Evolutionary conservation across 352 stramenopile species (phyloP).

Genomic region (Phytopythium chamaehyphon): DNA sequence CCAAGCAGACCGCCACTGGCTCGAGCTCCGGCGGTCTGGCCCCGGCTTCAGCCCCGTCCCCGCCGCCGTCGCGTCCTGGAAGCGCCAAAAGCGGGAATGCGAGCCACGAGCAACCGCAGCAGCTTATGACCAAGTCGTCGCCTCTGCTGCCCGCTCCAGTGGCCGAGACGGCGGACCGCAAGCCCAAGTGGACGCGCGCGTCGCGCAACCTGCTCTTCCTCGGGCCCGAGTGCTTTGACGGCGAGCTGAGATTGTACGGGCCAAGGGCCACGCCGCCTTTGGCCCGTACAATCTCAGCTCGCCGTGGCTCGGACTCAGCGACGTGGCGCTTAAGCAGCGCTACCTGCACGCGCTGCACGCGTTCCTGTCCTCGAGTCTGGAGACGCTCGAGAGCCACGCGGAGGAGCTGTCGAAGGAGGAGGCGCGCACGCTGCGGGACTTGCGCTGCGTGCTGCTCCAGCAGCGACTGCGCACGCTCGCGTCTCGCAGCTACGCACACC

Average conservation of each 20-base stretch:
- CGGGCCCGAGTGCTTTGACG: conserved; percentile 60
- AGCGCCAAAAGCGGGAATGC: too few species aligned
- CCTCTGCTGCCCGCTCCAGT: too few species aligned
- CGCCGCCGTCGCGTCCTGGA: too few species aligned
- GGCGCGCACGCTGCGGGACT: conserved; percentile 43
- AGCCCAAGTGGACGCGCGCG: conserved; percentile 63
- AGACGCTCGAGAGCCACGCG: conserved; percentile 47
- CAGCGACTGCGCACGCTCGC: conserved; percentile 64
- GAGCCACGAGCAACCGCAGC: conserved; percentile 5
- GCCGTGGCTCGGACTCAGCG: conserved; percentile 60
- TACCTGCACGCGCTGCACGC: conserved; percentile 73
- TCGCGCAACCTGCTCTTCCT: conserved; percentile 50
- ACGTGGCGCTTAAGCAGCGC: conserved; percentile 69
- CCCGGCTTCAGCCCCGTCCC: too few species aligned
- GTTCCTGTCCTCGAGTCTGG: conserved; percentile 54
- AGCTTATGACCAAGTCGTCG: too few species aligned
- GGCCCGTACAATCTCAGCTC: conserved; percentile 55
- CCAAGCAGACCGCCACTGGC: conserved; percentile 11
- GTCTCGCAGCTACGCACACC: conserved; percentile 53
- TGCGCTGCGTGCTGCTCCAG: conserved; percentile 72
- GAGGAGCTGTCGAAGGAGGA: conserved; percentile 35
- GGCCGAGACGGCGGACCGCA: too few species aligned
- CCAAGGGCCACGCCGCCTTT: conserved; percentile 47
- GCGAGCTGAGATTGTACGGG: conserved; percentile 62
- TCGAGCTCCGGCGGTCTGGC: too few species aligned